Conservation (phyloP, 2,329 filamentous ascomycete species). For the Reticulascus tulasneorum region DNA sequence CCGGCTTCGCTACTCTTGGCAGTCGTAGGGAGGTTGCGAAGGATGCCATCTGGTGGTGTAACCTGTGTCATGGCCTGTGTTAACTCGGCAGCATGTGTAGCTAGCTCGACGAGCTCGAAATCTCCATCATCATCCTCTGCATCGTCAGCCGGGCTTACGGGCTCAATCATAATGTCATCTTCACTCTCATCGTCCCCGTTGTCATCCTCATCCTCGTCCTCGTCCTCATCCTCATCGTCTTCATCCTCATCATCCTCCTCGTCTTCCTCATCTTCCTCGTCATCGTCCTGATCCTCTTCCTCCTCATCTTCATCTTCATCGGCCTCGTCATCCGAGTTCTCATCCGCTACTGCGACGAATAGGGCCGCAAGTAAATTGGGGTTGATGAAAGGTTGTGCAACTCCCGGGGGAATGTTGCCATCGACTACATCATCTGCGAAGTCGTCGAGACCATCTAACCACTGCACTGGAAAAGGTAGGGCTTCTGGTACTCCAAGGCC, state of each 20-base stretch:
- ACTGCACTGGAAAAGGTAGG: no score
- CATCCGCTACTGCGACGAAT: no score
- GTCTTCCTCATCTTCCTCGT: constrained; percentile 3
- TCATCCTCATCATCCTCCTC: constrained; percentile 14
- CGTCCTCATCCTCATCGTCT: constrained; percentile 13
- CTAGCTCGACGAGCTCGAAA: constrained; percentile 3
- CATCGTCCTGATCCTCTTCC: constrained; percentile 17
- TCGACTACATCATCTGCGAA: no score
- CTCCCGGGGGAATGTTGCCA: no score
- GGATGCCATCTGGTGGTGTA: constrained; percentile 2
- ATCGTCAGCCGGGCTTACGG: no score
- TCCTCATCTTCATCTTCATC: constrained; percentile 11
- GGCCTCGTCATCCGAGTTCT: constrained; percentile 10
- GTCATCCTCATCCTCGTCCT: constrained; percentile 15
- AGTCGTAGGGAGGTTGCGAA: background rate
- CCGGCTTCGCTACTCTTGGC: background rate
- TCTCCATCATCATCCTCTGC: constrained; percentile 1
- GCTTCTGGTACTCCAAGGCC: no score
- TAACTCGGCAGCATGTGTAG: background rate
- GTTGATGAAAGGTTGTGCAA: no score
- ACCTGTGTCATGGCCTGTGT: background rate
- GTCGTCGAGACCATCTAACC: no score
- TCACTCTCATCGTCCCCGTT: constrained; percentile 13
- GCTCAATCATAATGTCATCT: background rate
- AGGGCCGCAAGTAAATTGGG: no score